Percentiles rank a stretch among this genome's conserved stretches.
These are phyloP conservation scores for Waltergamsia citrina DNA, from an alignment of 2,329 filamentous ascomycete species.

Conservation along the genomic window DNA sequence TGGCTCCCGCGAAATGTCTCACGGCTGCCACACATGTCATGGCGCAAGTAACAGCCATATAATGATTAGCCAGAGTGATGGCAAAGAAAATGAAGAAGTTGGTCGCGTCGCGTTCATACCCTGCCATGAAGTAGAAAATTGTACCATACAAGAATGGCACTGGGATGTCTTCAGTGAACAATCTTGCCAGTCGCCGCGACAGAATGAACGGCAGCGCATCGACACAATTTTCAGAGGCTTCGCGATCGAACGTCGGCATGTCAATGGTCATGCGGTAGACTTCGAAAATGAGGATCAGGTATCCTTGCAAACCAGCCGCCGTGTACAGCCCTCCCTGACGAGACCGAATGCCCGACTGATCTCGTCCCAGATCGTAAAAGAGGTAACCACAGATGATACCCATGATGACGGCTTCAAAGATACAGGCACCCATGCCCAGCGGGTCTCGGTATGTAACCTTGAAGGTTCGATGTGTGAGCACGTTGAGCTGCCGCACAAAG, in stretches of 20 bases:
- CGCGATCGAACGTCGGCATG: constrained; percentile 67
- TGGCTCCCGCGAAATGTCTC: constrained; percentile 60
- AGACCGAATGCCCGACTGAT: constrained; percentile 63
- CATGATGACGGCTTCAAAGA: constrained; percentile 63
- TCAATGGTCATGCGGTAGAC: constrained; percentile 67
- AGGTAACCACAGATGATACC: constrained; percentile 64
- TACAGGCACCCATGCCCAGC: constrained; percentile 61
- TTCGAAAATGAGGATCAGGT: constrained; percentile 68
- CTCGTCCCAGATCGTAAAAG: constrained; percentile 55
- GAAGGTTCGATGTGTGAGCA: constrained; percentile 60
- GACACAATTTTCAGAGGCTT: constrained; percentile 64
- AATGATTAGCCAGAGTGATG: constrained; percentile 60
- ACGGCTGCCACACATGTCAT: constrained; percentile 56
- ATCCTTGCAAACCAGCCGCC: constrained; percentile 62
- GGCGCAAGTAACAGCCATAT: constrained; percentile 64
- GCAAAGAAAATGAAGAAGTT: constrained; percentile 67
- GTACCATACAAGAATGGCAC: constrained; percentile 62
- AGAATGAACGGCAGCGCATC: constrained; percentile 60
- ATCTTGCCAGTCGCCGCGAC: constrained; percentile 57
- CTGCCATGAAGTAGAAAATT: constrained; percentile 72
- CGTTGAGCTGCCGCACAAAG: constrained; percentile 51
- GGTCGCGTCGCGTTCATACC: constrained; percentile 51
- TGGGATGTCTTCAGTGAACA: constrained; percentile 63
- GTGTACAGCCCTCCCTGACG: constrained; percentile 66
- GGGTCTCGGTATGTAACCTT: constrained; percentile 69